phyloP scores from a whole-genome alignment of 345 rosid genomes.

The Pistacia atlantica region DNA sequence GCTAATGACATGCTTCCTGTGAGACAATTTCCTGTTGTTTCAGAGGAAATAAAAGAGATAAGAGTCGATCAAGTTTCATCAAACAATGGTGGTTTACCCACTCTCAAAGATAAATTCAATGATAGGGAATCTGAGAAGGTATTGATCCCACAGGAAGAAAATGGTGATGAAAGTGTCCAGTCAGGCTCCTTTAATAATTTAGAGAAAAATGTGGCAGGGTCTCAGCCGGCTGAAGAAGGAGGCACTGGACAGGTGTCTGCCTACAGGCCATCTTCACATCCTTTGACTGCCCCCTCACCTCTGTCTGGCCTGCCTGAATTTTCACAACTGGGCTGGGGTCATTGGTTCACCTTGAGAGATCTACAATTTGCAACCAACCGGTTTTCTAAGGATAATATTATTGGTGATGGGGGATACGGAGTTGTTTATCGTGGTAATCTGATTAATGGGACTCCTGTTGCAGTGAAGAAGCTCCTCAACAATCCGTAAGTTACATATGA shows the following conservation, averaged over 20 bases:
- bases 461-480: conserved; percentile 94
- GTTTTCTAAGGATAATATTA: conserved; percentile 78
- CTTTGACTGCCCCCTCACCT: conserved; percentile 70
- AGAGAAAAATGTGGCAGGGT: conserved; percentile 46
- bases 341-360: conserved; percentile 96
- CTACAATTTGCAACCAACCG: conserved; percentile 77
- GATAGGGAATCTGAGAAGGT: conserved; percentile 72
- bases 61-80: conserved; percentile 79
- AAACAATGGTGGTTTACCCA: conserved; percentile 39
- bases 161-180: conserved; percentile 56
- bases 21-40: conserved; percentile 43
- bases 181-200: conserved; percentile 59
- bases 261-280: conserved; percentile 51
- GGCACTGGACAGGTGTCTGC: conserved; percentile 30
- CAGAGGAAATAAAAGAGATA: conserved; percentile 91
- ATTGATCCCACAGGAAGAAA: conserved; percentile 41
- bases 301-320: conserved; percentile 81
- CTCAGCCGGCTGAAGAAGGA: conserved; percentile 55
- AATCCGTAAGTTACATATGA: conserved; percentile 65
- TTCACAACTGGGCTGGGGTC: conserved; percentile 97
- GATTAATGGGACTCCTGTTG: conserved; percentile 74
- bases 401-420: conserved; percentile 98
- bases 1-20: conserved; percentile 50
- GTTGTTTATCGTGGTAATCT: conserved; percentile 82
- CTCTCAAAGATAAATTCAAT: conserved; percentile 52